Conservation (phyloP, 106 monocot genomes). For the Phalaenopsis aphrodite region DNA sequence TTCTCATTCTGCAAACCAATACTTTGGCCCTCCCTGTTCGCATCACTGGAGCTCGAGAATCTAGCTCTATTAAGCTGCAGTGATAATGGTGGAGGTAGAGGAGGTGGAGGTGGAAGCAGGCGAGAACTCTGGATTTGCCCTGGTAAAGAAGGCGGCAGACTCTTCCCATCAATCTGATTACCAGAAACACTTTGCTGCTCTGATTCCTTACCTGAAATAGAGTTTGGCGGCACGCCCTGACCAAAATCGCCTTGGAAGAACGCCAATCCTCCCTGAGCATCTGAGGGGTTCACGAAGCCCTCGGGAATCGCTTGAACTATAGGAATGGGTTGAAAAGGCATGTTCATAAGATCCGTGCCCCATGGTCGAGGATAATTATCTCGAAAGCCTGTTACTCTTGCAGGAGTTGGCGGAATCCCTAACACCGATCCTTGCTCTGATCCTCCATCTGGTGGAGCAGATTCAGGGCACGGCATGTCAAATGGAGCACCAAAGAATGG, state of each 20-base stretch:
- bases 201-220: constrained; percentile 23
- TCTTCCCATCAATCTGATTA: constrained; percentile 20
- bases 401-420: constrained; percentile 34
- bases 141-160: constrained; percentile 11
- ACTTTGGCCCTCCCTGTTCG: background rate
- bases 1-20: constrained; percentile 10
- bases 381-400: constrained; percentile 24
- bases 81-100: constrained; percentile 18
- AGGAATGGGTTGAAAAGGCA: constrained; percentile 33
- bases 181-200: constrained; percentile 23
- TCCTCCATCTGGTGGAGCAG: constrained; percentile 19
- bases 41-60: background rate
- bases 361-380: constrained; percentile 36
- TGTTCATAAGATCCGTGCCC: constrained; percentile 37
- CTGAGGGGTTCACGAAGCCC: constrained; percentile 24
- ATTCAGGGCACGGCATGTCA: constrained; percentile 31
- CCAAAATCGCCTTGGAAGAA: constrained; percentile 42
- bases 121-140: constrained; percentile 18
- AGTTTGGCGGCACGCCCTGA: constrained; percentile 17
- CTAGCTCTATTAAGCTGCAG: constrained; percentile 7
- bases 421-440: constrained; percentile 47
- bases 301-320: constrained; percentile 40
- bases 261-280: constrained; percentile 27
- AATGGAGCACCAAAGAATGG: constrained; percentile 26
- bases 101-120: constrained; percentile 29